Evolutionary conservation across 2,329 filamentous ascomycete species (phyloP).

Genomic region (Coniochaeta prunicola): DNA sequence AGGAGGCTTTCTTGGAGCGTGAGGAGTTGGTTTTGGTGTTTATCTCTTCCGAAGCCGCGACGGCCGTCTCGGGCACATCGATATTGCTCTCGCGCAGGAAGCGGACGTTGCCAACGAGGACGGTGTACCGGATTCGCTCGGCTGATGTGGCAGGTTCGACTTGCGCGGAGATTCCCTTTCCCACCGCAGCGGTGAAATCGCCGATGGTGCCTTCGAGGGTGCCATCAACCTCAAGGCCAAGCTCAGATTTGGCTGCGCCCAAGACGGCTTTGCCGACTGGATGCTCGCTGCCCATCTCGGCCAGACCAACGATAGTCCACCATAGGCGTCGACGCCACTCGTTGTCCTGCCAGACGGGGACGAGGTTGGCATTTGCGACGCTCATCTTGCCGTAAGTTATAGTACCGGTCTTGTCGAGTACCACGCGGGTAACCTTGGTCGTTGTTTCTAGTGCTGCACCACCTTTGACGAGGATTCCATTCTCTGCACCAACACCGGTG

Average conservation of each 20-base stretch:
- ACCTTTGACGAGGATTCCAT: constrained; percentile 96
- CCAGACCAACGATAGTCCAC: constrained; percentile 95
- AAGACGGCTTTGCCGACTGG: constrained; percentile 89
- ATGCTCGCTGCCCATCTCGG: constrained; percentile 93
- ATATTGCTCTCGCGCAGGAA: constrained; percentile 70
- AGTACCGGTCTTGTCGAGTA: constrained; percentile 94
- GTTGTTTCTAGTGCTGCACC: constrained; percentile 86
- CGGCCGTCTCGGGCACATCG: constrained; percentile 53
- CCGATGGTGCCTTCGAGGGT: constrained; percentile 76
- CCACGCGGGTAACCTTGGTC: constrained; percentile 82
- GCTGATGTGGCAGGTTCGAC: constrained; percentile 68
- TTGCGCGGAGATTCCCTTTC: constrained; percentile 73
- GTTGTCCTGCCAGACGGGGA: constrained; percentile 60
- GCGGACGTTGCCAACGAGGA: constrained; percentile 76
- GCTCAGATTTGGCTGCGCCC: constrained; percentile 63
- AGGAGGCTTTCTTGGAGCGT: constrained; percentile 22
- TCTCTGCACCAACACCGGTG: constrained; percentile 90
- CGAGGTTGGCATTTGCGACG: constrained; percentile 65
- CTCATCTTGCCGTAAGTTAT: constrained; percentile 94
- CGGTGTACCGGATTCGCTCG: constrained; percentile 65
- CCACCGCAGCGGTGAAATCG: constrained; percentile 77
- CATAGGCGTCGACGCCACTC: constrained; percentile 68
- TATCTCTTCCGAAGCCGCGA: constrained; percentile 55
- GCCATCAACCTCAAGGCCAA: constrained; percentile 64
- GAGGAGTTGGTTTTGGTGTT: constrained; percentile 36